Evolutionary conservation across 495 filamentous ascomycete genomes (phyloP).

Genomic region (Penicillium coprophilum): DNA sequence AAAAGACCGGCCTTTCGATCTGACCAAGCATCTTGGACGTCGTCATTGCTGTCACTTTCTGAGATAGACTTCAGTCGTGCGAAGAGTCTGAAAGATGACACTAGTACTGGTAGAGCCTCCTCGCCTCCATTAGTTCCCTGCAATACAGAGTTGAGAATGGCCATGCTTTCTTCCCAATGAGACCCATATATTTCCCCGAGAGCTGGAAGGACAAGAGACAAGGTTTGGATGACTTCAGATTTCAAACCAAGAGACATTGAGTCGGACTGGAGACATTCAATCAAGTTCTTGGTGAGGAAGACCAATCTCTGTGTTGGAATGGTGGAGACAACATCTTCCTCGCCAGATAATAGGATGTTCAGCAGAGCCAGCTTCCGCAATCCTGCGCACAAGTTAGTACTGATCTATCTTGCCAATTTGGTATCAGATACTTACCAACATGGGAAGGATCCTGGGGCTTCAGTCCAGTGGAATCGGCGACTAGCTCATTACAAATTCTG

Average conservation of each 20-base stretch:
- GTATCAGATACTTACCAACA: slow-evolving; percentile 37
- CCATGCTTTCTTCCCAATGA: slow-evolving; percentile 73
- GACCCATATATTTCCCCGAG: slow-evolving; percentile 78
- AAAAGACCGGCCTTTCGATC: slow-evolving; percentile 50
- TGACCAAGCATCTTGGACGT: slow-evolving; percentile 72
- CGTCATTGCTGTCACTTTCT: slow-evolving; percentile 72
- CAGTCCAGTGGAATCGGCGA: slow-evolving; percentile 58
- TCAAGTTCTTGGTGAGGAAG: slow-evolving; percentile 76
- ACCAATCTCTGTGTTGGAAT: slow-evolving; percentile 79
- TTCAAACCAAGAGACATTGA: slow-evolving; percentile 38
- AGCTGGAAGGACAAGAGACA: slow-evolving; percentile 65
- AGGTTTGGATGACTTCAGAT: slow-evolving; percentile 58
- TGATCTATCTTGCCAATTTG: neutral
- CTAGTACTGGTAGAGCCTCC: slow-evolving; percentile 57
- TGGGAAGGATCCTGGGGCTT: slow-evolving; percentile 39
- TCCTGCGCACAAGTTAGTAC: slow-evolving; percentile 35
- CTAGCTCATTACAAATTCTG: slow-evolving; percentile 56
- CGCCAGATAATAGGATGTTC: slow-evolving; percentile 55
- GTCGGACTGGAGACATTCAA: slow-evolving; percentile 64
- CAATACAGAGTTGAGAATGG: slow-evolving; percentile 58
- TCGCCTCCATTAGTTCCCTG: slow-evolving; percentile 43
- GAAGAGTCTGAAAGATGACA: slow-evolving; percentile 72
- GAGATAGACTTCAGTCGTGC: slow-evolving; percentile 54
- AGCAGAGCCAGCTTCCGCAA: slow-evolving; percentile 56
- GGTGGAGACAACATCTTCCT: slow-evolving; percentile 48